phyloP scores from a whole-genome alignment of 169 alveolate species.

The Besnoitia besnoiti region DNA sequence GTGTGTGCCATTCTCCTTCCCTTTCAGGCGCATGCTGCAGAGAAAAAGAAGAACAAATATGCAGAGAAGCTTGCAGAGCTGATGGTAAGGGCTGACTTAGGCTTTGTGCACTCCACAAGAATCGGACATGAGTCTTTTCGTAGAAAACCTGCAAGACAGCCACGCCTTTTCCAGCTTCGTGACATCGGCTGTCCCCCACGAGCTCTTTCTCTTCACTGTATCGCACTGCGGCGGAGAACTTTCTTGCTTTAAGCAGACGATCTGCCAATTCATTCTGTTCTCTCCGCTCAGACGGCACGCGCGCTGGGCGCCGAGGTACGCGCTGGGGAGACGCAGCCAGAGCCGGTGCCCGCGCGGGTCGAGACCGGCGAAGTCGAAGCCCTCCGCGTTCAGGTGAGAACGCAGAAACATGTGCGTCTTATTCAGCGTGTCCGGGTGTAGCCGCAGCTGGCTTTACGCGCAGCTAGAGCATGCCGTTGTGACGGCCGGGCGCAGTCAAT shows the following conservation, averaged over 20 bases:
- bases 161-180: no score
- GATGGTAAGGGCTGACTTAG: background rate
- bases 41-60: constrained; percentile 29
- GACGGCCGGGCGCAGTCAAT: no score
- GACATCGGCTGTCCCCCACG: no score
- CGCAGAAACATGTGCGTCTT: background rate
- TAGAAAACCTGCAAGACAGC: no score
- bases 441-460: no score
- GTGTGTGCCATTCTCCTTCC: no score
- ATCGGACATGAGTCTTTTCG: no score
- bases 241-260: no score
- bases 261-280: background rate
- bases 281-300: background rate
- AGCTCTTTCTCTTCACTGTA: no score
- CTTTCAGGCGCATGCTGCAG: constrained; percentile 34
- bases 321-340: background rate
- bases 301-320: background rate
- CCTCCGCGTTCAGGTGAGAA: constrained; percentile 17
- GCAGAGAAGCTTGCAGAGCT: constrained; percentile 38
- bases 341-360: background rate
- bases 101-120: no score
- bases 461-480: no score
- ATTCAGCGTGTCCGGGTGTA: background rate
- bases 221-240: no score
- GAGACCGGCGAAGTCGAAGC: background rate